These are phyloP conservation scores for Eragrostis tef DNA, from an alignment of 202 grass and related monocot species.

Conservation along the genomic window DNA sequence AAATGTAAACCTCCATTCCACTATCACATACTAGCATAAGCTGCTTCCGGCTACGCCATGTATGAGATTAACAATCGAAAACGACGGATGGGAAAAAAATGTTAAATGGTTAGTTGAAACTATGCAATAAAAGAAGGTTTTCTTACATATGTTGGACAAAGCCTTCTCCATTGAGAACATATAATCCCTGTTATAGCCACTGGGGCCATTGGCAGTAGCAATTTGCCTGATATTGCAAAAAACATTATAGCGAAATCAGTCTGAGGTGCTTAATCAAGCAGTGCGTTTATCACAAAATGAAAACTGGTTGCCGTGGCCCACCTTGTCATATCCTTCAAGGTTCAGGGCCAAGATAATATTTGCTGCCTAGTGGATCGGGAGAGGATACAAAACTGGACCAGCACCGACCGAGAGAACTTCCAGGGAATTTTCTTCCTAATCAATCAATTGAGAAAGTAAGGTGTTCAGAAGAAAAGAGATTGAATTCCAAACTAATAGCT, in stretches of 20 bases:
- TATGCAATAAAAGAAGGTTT: not conserved
- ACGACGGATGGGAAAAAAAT: not conserved
- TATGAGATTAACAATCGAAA: not conserved
- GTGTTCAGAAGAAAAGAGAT: constrained; percentile 2
- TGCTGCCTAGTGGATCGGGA: constrained; percentile 79
- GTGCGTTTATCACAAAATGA: too few relatives aligned
- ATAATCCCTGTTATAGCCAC: constrained; percentile 89
- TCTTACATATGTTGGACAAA: constrained; percentile 77
- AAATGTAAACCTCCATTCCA: too few relatives aligned
- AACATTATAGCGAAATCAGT: constrained; percentile 36
- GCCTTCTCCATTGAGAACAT: constrained; percentile 95
- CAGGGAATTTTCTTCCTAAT: constrained; percentile 70
- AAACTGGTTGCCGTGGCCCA: constrained; percentile 38
- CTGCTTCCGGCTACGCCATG: not conserved
- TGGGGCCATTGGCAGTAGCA: constrained; percentile 86
- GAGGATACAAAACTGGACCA: constrained; percentile 72
- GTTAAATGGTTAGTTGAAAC: not conserved
- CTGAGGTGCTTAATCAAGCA: constrained; percentile 12
- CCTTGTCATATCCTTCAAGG: constrained; percentile 88
- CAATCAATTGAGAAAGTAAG: constrained; percentile 29
- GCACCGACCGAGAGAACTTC: constrained; percentile 49
- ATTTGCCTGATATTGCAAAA: constrained; percentile 75
- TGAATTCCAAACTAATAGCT: not conserved
- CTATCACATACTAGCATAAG: not conserved
- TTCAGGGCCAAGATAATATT: constrained; percentile 90